Evolutionary conservation across 139 green algal genomes (phyloP), one percentile per base, ranked within the genome.

Genomic region (Parachlorella kessleri): DNA sequence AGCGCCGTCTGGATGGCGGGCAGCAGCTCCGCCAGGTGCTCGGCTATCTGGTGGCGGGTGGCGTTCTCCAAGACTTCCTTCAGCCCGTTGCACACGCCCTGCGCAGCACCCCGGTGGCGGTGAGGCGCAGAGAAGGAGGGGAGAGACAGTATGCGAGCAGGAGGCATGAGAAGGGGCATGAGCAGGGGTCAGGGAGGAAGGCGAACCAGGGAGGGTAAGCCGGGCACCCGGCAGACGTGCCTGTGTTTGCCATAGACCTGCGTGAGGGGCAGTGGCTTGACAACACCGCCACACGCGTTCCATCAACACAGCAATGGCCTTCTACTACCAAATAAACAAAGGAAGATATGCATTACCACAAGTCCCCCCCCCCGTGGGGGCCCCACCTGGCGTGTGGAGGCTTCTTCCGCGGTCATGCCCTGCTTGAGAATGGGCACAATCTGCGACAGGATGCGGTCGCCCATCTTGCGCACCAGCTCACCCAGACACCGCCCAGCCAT

Each of bases 391-490:
- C 64, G 67, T 3, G 83, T 84, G 18, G 76, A 40, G 26, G 83
- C 38, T 18, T 71, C 33, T 2, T 59, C 48, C 9, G 35, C n/a
- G 63, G 38, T 39, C 66, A 97, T 87, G 72, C 84, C 88, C 18
- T 92, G 77, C 63, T 68, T 30, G 24, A 99, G 86, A 55, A 98
- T 99, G 70, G 96, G 96, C 10, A 99, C 79, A 81, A 99, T 95
- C 40, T 92, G 81, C 9, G 75, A 55, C 70, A 99, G 86, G 69
- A 99, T 91, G 59, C 96, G 91, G 70, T 99, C 96, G 30, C 96
- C 96, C 88, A 99, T 94, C 91, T 99, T 99, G 42, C 91, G 86
- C 24, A 99, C 96, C 36, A 99, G 90, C 88, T 99, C 96, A 4
- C 96, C 96, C 55, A 99, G 86, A 79, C 91, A 96, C 23, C 93